Percentiles rank a stretch among this genome's conserved stretches.
Evolutionary conservation across 148 eudicot species (phyloP).

Genomic region (Diospyros lotus): DNA sequence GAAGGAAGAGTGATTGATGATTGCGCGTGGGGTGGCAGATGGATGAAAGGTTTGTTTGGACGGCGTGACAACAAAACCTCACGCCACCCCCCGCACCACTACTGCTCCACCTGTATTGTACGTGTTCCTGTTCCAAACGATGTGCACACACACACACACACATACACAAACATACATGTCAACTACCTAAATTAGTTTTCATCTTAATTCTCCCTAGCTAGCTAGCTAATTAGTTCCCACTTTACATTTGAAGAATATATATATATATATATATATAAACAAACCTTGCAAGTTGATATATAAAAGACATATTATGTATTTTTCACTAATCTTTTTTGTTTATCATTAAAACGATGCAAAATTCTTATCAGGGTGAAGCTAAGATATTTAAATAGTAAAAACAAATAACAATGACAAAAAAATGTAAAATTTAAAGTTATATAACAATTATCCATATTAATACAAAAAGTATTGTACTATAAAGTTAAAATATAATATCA

Average conservation of each 20-base stretch:
- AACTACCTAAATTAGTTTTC: too few relatives aligned
- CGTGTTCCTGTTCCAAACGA: slow-evolving; percentile 6
- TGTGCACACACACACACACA: neutral
- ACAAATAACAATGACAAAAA: too few relatives aligned
- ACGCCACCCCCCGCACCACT: slow-evolving; percentile 49
- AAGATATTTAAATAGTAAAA: too few relatives aligned
- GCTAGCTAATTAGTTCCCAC: neutral
- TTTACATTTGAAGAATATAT: too few relatives aligned
- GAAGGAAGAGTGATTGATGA: slow-evolving; percentile 20
- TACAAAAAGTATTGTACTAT: too few relatives aligned
- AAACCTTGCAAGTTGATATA: neutral
- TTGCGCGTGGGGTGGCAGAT: slow-evolving; percentile 73
- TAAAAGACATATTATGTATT: neutral
- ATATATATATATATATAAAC: neutral
- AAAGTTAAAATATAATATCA: too few relatives aligned
- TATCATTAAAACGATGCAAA: too few relatives aligned
- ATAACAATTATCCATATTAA: too few relatives aligned
- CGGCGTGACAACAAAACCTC: slow-evolving; percentile 65
- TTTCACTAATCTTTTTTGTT: too few relatives aligned
- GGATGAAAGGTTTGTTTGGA: slow-evolving; percentile 48
- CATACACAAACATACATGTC: slow-evolving; percentile 3
- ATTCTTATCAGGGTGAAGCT: too few relatives aligned
- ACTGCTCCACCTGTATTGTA: slow-evolving; percentile 13
- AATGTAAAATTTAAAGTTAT: too few relatives aligned
- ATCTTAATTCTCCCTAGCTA: too few relatives aligned